phyloP scores from a whole-genome alignment of 768 basidiomycete species.

The Lepiota brunneoincarnata region DNA sequence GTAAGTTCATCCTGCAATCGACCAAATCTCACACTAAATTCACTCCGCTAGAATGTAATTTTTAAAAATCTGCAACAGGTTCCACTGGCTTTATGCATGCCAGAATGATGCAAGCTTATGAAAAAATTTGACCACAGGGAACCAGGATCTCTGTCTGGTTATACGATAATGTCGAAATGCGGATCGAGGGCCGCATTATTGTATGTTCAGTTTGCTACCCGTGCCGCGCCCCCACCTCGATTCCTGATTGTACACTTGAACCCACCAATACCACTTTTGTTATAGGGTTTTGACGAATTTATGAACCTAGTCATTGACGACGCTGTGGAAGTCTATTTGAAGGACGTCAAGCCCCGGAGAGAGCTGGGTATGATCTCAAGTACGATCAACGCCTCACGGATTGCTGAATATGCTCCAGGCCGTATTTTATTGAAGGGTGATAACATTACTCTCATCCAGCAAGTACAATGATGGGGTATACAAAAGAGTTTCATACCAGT shows the following conservation, averaged over 20 bases:
- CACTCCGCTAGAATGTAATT: conserved; percentile 75
- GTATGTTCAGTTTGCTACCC: conserved; percentile 48
- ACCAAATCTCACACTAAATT: background rate
- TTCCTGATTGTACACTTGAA: conserved; percentile 9
- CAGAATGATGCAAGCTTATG: background rate
- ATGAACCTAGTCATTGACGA: conserved; percentile 98
- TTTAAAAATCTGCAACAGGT: conserved; percentile 97
- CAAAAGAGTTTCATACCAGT: background rate
- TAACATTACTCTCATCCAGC: conserved; percentile 97
- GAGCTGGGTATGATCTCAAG: conserved; percentile 64
- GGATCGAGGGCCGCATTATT: conserved; percentile 93
- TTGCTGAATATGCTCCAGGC: conserved; percentile 43
- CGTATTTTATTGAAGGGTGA: conserved; percentile 96
- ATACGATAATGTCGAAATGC: conserved; percentile 95
- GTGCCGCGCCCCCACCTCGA: conserved; percentile 6
- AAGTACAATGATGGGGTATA: conserved; percentile 26
- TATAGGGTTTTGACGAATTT: conserved; percentile 98
- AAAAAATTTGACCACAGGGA: conserved; percentile 50
- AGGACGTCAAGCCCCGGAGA: conserved; percentile 81
- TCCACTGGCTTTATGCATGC: conserved; percentile 5
- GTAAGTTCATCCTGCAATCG: conserved; percentile 45
- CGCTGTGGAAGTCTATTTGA: conserved; percentile 87
- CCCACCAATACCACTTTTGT: background rate
- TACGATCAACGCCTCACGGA: conserved; percentile 6
- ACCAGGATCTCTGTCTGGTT: conserved; percentile 90